Conservation (phyloP, 306 rosid genomes). For the Macrotyloma uniflorum region DNA sequence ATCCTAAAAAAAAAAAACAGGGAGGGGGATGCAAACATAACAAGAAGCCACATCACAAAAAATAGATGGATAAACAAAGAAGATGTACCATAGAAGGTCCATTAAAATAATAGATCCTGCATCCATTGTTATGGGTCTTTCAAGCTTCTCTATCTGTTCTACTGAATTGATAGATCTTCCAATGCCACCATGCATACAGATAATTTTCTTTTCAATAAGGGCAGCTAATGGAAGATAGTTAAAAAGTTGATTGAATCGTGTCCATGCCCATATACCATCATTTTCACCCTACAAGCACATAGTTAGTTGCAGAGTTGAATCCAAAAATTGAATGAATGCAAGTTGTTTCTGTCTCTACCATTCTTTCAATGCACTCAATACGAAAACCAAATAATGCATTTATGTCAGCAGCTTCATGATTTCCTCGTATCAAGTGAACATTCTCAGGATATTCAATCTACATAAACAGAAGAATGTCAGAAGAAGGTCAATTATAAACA, state of each 20-base stretch:
- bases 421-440: conserved; percentile 98
- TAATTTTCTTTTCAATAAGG: conserved; percentile 94
- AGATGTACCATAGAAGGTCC: conserved; percentile 89
- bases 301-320: conserved; percentile 42
- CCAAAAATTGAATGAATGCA: conserved; percentile 37
- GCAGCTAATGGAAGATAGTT: conserved; percentile 98
- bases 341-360: conserved; percentile 60
- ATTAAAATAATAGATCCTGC: conserved; percentile 95
- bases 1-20: neutral
- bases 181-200: conserved; percentile 99
- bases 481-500: conserved; percentile 33
- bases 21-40: neutral
- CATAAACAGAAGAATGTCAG: conserved; percentile 45
- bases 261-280: conserved; percentile 99
- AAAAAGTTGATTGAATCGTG: conserved; percentile 98
- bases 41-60: conserved; percentile 2
- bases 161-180: conserved; percentile 94
- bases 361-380: conserved; percentile 98
- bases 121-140: conserved; percentile 99
- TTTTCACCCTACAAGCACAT: conserved; percentile 80
- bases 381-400: conserved; percentile 99
- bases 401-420: conserved; percentile 99
- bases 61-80: neutral
- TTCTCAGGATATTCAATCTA: conserved; percentile 97
- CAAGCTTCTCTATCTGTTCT: conserved; percentile 97